Evolutionary conservation across 768 basidiomycete genomes (phyloP), one percentile per base, ranked within the genome.

Genomic region (Serendipita sp.): DNA sequence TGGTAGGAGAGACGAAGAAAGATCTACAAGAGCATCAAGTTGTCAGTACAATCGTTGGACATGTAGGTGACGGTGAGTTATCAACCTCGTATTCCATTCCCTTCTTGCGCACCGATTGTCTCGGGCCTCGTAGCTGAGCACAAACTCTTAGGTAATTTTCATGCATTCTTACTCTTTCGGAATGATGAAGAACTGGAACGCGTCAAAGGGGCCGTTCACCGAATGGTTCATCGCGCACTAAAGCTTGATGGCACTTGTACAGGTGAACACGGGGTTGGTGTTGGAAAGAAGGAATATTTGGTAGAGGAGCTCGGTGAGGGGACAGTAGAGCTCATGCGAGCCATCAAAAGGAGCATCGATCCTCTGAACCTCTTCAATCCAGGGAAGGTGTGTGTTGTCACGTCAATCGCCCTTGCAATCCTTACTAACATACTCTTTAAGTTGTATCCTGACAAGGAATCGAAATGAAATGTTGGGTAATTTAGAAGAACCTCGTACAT

Each of bases 281-380:
- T 92, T 5, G 91, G 91, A 8, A 93, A 93, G 76, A 86, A 83
- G 69, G 82, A 87, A 70, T 95, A 89, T 73, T 80, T 97, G 1
- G 72, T 76, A 16, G 79, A 85, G n/a, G 94, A 97, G 72, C 80
- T 97, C 0, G 94, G 94, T 0, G 77, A 76, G 54, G 85, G 83
- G 2, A 94, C 92, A 0, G 85, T 96, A 8, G 81, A 83, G 54
- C 75, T 95, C 8, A 92, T 96, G 92, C 83, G 83, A 76, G 81
- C 79, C n/a, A 79, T 96, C 69, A 97, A 95, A 74, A 74, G 75
- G 46, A 80, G 85, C 2, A 76, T 92, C 11, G 92, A 95, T 73
- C 92, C 92, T 0, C 70, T 82, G 54, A 84, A 88, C 69, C 76
- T 96, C 56, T 79, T 93, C 73, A 96, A 95, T 72, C 92, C 92